Base-by-base conservation (phyloP, 2,329 filamentous ascomycete genomes). In the Lizonia empirigonia region DNA sequence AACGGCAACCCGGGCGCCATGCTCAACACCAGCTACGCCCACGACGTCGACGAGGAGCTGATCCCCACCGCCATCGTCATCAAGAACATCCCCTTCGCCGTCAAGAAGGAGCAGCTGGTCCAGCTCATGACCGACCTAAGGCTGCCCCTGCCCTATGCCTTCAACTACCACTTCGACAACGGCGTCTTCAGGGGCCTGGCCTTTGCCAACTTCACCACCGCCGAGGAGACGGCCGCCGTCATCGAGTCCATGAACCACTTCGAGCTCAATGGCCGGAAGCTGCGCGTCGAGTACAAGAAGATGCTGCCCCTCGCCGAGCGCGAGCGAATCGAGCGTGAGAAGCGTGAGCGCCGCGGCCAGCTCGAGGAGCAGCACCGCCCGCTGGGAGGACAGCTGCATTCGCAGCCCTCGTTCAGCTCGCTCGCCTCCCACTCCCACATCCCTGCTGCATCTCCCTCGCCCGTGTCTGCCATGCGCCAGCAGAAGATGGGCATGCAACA, bases 111-210 rank as follows among this genome's bases (percentile, higher is more conserved):
- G 76, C 91, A 93, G 66, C 82, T 99, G 30, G 90, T 96, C 26
- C 85, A 87, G 56, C 82, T 97, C 62, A 99, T 99, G 94, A 90
- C 92, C 7, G 90, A 96, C 16, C 85, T 97, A 82, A 89, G 91
- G 61, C 83, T 99, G 30, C 94, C 94, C 1, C 85, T 97, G 62
- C 94, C 94, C 0, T 99, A 99, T 70, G 94, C 94, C 10, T 99
- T 99, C 81, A 99, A 99, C 80, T 97, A 99, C 69, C 94, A 99
- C 75, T 99, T 99, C 70, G 94, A 99, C 72, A 95, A 96, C 66
- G 94, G 94, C 22, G 92, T 99, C 22, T 99, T 99, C 78, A 83
- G 94, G 50, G 94, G 94, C 6, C 80, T 99, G 42, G 94, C 94
- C 2, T 99, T 99, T 77, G 94, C 94, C 70, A 99, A 99, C 76